Percentiles rank a stretch among this genome's conserved stretches.
Evolutionary conservation across 2,329 filamentous ascomycete genomes (phyloP).

Genomic region (Colletotrichum brevisporum): DNA sequence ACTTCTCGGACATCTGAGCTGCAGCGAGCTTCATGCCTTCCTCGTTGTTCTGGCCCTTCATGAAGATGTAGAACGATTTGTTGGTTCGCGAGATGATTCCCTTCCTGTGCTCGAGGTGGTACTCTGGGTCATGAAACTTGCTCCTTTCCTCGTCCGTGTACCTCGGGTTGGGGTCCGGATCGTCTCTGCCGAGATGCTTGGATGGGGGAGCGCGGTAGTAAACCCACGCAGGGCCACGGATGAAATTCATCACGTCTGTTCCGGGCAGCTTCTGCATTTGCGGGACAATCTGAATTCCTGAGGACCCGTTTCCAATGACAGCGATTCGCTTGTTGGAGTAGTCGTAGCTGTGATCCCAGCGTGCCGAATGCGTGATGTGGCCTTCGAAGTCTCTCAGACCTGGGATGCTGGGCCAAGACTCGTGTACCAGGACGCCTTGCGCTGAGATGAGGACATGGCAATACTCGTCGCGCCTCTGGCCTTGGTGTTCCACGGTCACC

Average conservation of each 20-base stretch:
- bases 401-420: constrained; percentile 60
- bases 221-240: constrained; percentile 53
- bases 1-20: constrained; percentile 56
- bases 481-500: constrained; percentile 38
- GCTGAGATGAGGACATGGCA: constrained; percentile 43
- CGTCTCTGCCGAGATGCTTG: constrained; percentile 47
- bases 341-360: constrained; percentile 49
- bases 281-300: constrained; percentile 50
- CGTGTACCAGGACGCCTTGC: constrained; percentile 44
- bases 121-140: constrained; percentile 65
- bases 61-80: constrained; percentile 56
- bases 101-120: constrained; percentile 65
- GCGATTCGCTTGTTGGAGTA: constrained; percentile 50
- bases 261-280: constrained; percentile 46
- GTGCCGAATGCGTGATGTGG: constrained; percentile 51
- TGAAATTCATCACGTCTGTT: constrained; percentile 50
- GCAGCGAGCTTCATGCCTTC: constrained; percentile 61
- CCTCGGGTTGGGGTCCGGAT: constrained; percentile 45
- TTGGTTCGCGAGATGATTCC: constrained; percentile 46
- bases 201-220: constrained; percentile 52
- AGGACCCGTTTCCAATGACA: constrained; percentile 54
- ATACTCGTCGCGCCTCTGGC: constrained; percentile 38
- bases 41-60: constrained; percentile 40
- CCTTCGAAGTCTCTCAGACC: constrained; percentile 58
- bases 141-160: constrained; percentile 58